Evolutionary conservation across 805 yeast species (phyloP), one percentile per base, ranked within the genome.

Genomic region (Schwanniomyces polymorphus): DNA sequence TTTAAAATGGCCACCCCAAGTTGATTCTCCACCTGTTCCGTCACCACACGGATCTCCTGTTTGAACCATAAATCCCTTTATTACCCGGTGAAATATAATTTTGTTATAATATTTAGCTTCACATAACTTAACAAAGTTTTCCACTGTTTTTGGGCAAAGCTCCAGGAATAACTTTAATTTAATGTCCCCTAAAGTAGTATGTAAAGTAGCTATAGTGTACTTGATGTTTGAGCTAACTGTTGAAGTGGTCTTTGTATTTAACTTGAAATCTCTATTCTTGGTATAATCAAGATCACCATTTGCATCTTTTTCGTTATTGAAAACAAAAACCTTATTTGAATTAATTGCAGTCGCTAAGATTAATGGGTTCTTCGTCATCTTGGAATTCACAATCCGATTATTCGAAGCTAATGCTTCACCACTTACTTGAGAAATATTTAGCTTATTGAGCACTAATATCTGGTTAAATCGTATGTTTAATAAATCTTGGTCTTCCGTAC

Each of bases 141-240:
- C 75, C 10, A 65, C 72, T 0, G 79, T 69, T 37, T 65, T 53
- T 4, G 80, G 80, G 0, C 73, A 70, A 23, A 62, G 57, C 37
- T 63, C 53, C 3, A 63, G 67, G 49, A 55, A 70, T 18, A 75
- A 50, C 27, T 63, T 56, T 21, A 75, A 52, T 31, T 60, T 58
- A 25, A 76, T 74, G 51, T 75, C 80, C 2, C 80, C 80, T 10
- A 63, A 41, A 3, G 74, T 64, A 1, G 80, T 75, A 51, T 75
- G 65, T 8, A 61, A 42, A 2, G 54, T 54, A 2, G 47, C 54
- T 14, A 31, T 40, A 5, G 49, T 10, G 16, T 39, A 34, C 10
- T 37, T 44, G 5, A 25, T 14, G 5, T 27, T 41, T 17, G 27
- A 23, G 41, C 29, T 52, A 10, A 16, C 37, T 17, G 18, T 29